Percentiles rank a stretch among this genome's conserved stretches.
Conservation (phyloP, 371 early-diverging fungal genomes). For the Lichtheimia ornata region DNA sequence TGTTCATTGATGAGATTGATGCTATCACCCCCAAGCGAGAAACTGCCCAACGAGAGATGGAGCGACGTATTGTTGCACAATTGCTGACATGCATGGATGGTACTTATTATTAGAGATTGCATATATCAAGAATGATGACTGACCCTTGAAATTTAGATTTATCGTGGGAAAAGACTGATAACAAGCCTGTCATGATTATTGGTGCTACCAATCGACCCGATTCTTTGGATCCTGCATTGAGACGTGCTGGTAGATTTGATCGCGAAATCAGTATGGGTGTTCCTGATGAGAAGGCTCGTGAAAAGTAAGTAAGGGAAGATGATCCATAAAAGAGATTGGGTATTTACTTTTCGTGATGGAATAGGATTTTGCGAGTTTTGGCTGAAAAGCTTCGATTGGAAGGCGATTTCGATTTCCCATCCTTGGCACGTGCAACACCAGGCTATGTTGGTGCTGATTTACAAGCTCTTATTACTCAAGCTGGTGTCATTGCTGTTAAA, state of each 20-base stretch:
- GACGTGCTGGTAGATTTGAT: constrained; percentile 99
- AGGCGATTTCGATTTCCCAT: constrained; percentile 86
- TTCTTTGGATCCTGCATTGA: constrained; percentile 94
- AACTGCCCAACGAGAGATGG: constrained; percentile 98
- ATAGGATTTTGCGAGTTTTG: constrained; percentile 88
- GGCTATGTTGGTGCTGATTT: constrained; percentile 99
- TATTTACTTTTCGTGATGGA: not conserved
- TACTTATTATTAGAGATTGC: constrained; percentile 22
- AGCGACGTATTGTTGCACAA: constrained; percentile 98
- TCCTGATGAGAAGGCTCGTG: constrained; percentile 94
- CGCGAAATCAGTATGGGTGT: constrained; percentile 97
- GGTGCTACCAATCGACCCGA: constrained; percentile 99
- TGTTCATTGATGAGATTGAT: constrained; percentile 99
- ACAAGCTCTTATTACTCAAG: constrained; percentile 95
- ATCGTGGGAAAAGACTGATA: constrained; percentile 83
- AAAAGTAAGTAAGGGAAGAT: constrained; percentile 59
- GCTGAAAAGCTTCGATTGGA: constrained; percentile 84
- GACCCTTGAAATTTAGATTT: constrained; percentile 49
- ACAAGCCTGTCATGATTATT: constrained; percentile 95
- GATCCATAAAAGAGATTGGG: too few relatives aligned
- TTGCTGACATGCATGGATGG: constrained; percentile 98
- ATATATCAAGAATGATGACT: not conserved
- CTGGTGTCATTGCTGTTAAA: constrained; percentile 94
- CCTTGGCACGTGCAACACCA: constrained; percentile 93
- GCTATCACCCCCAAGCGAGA: constrained; percentile 99